Evolutionary conservation across 345 rosid genomes (phyloP).

Genomic region (Passiflora organensis): DNA sequence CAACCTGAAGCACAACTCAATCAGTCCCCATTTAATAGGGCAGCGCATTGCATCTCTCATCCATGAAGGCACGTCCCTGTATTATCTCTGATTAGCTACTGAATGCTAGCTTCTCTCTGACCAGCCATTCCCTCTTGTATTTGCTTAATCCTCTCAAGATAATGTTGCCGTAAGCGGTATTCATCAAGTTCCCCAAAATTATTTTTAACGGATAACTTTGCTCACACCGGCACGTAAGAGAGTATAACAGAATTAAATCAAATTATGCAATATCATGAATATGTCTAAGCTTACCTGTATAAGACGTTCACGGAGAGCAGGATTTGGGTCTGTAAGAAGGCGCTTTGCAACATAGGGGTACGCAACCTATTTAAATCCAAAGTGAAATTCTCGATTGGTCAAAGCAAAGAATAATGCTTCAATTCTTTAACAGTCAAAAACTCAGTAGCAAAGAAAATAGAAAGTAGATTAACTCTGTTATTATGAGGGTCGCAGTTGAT

Average conservation of each 20-base stretch:
- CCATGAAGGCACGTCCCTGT: too few relatives aligned
- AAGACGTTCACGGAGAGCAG: constrained; percentile 92
- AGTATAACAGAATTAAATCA: too few relatives aligned
- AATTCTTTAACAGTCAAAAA: background rate
- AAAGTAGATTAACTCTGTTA: background rate
- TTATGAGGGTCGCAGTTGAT: too few relatives aligned
- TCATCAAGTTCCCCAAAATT: too few relatives aligned
- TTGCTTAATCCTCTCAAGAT: background rate
- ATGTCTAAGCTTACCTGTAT: constrained; percentile 55
- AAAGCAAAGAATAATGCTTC: background rate
- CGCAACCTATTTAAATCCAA: constrained; percentile 56
- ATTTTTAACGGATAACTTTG: too few relatives aligned
- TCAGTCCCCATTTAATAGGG: too few relatives aligned
- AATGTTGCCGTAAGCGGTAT: too few relatives aligned
- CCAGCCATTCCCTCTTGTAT: background rate
- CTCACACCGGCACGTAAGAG: background rate
- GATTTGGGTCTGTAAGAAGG: constrained; percentile 91
- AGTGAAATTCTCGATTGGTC: constrained; percentile 2
- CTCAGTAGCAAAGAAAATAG: background rate
- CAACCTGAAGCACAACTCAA: background rate
- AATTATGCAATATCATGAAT: too few relatives aligned
- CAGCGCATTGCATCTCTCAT: too few relatives aligned
- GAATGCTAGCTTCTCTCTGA: background rate
- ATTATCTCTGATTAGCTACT: background rate
- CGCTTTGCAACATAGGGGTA: constrained; percentile 98